phyloP scores from a whole-genome alignment of 495 filamentous ascomycete genomes.

The Daldinia childiae region DNA sequence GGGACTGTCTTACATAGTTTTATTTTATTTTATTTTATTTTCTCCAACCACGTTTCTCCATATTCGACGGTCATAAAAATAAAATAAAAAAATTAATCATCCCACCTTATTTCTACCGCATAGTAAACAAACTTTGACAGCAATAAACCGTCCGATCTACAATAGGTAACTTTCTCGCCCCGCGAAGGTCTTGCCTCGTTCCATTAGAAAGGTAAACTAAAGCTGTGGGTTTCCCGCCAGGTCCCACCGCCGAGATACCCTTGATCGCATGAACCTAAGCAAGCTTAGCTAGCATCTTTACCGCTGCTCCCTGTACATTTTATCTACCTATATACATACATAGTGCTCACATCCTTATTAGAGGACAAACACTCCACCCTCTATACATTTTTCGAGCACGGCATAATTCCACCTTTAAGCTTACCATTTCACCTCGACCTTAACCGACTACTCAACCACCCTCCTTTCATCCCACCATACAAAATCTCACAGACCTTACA shows the following conservation, averaged over 20 bases:
- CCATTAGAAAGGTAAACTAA: conserved; percentile 35
- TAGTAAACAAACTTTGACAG: conserved; percentile 37
- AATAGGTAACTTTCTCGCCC: not conserved
- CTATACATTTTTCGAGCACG: conserved; percentile 32
- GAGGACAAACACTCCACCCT: conserved; percentile 28
- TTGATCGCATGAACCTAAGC: conserved; percentile 37
- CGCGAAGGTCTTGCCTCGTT: conserved; percentile 9
- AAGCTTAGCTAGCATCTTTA: conserved; percentile 17
- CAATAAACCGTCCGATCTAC: conserved; percentile 29
- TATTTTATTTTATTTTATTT: conserved; percentile 10
- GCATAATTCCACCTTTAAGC: conserved; percentile 9
- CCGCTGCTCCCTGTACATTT: conserved; percentile 25
- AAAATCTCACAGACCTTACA: conserved; percentile 1
- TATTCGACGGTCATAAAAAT: conserved; percentile 16
- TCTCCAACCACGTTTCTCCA: conserved; percentile 40
- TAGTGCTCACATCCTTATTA: conserved; percentile 33
- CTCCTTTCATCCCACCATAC: conserved; percentile 10
- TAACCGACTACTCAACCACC: conserved; percentile 20
- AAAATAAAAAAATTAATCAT: conserved; percentile 15
- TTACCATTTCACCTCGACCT: conserved; percentile 3
- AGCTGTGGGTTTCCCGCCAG: conserved; percentile 28
- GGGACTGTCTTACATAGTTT: conserved; percentile 38
- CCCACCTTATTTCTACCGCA: conserved; percentile 42
- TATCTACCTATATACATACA: conserved; percentile 11
- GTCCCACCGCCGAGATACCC: conserved; percentile 32